Percentiles rank a stretch among this genome's conserved stretches.
phyloP scores from a whole-genome alignment of 352 stramenopile species.

The Phytophthora colocasiae region DNA sequence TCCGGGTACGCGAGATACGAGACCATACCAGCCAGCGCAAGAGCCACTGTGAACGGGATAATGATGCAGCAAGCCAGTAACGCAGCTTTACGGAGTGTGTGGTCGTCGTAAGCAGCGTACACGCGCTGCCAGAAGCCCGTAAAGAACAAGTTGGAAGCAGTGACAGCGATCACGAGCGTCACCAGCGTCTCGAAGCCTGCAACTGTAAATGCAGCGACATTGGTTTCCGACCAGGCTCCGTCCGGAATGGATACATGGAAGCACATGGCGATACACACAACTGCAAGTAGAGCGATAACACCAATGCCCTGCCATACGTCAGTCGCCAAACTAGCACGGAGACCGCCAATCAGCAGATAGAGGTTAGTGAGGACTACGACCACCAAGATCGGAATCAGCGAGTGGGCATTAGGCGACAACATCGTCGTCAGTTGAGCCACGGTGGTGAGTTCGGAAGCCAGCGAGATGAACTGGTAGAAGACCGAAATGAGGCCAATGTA shows the following conservation, averaged over 20 bases:
- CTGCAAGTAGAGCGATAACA: conserved; percentile 58
- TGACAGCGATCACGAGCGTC: conserved; percentile 73
- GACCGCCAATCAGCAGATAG: conserved; percentile 73
- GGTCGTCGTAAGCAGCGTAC: conserved; percentile 65
- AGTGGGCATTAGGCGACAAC: conserved; percentile 53
- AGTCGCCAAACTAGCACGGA: conserved; percentile 76
- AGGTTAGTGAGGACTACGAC: conserved; percentile 75
- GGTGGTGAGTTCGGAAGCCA: conserved; percentile 72
- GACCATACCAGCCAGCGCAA: conserved; percentile 75
- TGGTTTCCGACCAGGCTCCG: conserved; percentile 51
- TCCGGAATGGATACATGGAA: conserved; percentile 59
- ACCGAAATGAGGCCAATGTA: conserved; percentile 75
- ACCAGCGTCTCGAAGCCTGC: conserved; percentile 76
- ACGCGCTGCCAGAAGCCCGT: conserved; percentile 85
- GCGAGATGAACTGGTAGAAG: conserved; percentile 87
- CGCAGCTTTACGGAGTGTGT: conserved; percentile 56
- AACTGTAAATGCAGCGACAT: conserved; percentile 70
- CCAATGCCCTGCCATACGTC: conserved; percentile 79
- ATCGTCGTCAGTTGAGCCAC: conserved; percentile 60
- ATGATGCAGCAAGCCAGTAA: conserved; percentile 56
- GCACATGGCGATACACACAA: conserved; percentile 74
- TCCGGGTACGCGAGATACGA: conserved; percentile 70
- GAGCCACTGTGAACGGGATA: conserved; percentile 75
- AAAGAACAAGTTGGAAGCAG: conserved; percentile 77
- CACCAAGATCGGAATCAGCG: conserved; percentile 56